Conservation (phyloP, 2,329 filamentous ascomycete genomes). For the Colletotrichum paranaense region DNA sequence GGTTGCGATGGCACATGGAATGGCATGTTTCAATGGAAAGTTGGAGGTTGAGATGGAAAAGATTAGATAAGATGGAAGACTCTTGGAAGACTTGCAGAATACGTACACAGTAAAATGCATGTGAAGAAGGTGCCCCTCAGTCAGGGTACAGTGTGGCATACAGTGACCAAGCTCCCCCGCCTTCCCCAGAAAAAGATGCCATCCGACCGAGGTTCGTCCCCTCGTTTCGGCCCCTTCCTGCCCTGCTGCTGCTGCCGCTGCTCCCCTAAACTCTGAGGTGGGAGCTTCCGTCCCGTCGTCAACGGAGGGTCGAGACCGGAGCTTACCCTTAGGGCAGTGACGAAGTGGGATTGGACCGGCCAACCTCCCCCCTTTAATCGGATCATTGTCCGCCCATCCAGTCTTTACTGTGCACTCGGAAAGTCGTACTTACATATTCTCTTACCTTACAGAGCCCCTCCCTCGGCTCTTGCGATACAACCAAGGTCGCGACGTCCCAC, state of each 20-base stretch:
- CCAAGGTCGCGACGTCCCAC: not conserved
- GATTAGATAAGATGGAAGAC: not conserved
- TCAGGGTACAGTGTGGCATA: not conserved
- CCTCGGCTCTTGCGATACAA: not conserved
- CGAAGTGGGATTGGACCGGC: not conserved
- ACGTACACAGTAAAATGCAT: not conserved
- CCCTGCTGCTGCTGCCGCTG: not conserved
- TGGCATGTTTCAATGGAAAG: not conserved
- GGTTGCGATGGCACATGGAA: not conserved
- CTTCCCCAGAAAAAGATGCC: slow-evolving; percentile 8
- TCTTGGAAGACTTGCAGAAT: not conserved
- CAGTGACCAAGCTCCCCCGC: not conserved
- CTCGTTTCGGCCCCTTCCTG: not conserved
- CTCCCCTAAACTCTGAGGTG: not conserved
- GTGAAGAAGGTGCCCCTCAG: not conserved
- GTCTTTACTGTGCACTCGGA: not conserved
- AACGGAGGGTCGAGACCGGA: not conserved
- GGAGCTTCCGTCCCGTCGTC: slow-evolving; percentile 12
- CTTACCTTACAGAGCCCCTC: not conserved
- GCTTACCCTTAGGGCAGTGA: slow-evolving; percentile 6
- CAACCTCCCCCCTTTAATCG: not conserved
- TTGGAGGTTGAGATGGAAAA: not conserved
- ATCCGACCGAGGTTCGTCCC: slow-evolving; percentile 29
- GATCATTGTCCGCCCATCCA: not conserved
- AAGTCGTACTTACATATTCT: too few species aligned